Evolutionary conservation across 1,284 basidiomycete genomes (phyloP), one percentile per base, ranked within the genome.

Genomic region (Sporisorium reilianum): DNA sequence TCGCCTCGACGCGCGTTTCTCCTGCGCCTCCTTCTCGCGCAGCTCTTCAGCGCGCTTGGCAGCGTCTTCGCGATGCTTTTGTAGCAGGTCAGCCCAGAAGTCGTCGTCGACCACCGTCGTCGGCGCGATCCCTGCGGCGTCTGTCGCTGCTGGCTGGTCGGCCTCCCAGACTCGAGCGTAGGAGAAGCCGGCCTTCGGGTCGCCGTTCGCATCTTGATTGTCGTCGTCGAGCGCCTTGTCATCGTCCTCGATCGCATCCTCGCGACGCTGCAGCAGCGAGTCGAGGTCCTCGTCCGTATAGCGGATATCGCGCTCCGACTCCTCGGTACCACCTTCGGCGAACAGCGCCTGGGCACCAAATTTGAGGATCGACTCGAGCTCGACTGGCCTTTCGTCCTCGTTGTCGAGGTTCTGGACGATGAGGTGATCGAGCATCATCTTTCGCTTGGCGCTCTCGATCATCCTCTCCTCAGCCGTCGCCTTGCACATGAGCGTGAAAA

Each of bases 401-500:
- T 74, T 74, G 42, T 76, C 57, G 5, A 80, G 54, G 40, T 68
- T 72, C 41, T 83, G 79, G 16, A 85, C 81, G 65, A 85, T 85
- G 40, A 85, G 67, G 28, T 85, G 85, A 23, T 85, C 85, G 14
- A 85, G 78, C 10, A 78, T 78, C 70, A 84, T 74, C 69, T 85
- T 85, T 59, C 70, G 74, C 56, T 84, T 84, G 48, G 82, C 83
- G 18, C 59, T 63, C 49, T 83, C 73, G 42, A 85, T 78, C 64
- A 85, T 84, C 53, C 77, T 74, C 61, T 86, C 85, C 64, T 86
- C 85, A 41, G 83, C 85, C 0, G 85, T 85, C 2, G 65, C 81
- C 62, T 85, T 85, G 71, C 80, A 79, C 64, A 86, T 76, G n/a
- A 86, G 78, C 50, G 83, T 84, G 58, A 86, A 86, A 22, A 86